Conservation (phyloP, 257 asterid species). For the Rauvolfia tetraphylla region DNA sequence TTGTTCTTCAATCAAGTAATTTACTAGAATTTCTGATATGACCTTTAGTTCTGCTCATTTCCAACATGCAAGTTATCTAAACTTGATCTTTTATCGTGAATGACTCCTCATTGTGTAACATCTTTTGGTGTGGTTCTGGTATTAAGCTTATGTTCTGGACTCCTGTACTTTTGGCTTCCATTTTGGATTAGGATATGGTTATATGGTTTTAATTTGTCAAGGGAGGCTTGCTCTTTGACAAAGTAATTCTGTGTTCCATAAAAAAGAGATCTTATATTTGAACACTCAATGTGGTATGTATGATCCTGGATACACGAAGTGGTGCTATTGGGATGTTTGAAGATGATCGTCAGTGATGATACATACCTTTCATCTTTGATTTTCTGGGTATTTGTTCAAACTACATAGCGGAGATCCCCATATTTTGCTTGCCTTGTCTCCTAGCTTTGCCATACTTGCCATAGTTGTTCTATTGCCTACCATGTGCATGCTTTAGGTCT, state of each 20-base stretch:
- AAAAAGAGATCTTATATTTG: background rate
- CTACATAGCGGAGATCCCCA: background rate
- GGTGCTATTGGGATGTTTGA: background rate
- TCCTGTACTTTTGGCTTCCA: background rate
- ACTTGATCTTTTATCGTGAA: background rate
- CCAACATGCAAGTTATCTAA: background rate
- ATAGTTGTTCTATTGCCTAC: background rate
- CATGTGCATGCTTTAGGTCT: slow-evolving; percentile 1
- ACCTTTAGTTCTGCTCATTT: background rate
- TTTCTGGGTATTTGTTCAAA: background rate
- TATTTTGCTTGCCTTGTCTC: background rate
- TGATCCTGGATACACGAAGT: background rate
- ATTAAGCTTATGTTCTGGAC: background rate
- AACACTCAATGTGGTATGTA: background rate
- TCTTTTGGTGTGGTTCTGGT: background rate
- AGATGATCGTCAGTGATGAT: background rate
- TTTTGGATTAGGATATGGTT: background rate
- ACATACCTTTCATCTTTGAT: background rate
- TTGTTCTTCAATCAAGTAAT: background rate
- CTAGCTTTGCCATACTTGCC: background rate
- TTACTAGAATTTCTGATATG: background rate
- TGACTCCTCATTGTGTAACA: background rate
- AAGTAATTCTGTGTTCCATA: background rate
- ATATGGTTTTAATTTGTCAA: background rate
- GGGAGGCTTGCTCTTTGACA: background rate